phyloP scores from a whole-genome alignment of 2,329 filamentous ascomycete species.

The Ophiosphaerella herpotricha region DNA sequence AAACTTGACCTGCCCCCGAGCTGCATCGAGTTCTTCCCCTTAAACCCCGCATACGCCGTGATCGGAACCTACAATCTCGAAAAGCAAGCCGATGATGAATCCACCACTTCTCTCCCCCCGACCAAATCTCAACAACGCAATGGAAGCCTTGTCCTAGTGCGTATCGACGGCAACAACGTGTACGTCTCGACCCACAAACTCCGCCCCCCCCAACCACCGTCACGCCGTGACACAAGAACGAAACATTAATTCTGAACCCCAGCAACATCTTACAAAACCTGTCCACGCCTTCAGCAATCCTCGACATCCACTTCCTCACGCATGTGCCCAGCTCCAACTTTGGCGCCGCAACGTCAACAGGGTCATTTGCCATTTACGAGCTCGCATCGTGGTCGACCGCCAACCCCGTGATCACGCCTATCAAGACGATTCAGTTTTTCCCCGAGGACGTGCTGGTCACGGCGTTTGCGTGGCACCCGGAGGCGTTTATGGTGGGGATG shows the following conservation, averaged over 20 bases:
- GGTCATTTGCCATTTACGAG: slow-evolving; percentile 67
- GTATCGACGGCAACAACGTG: slow-evolving; percentile 58
- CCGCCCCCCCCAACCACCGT: too few relatives aligned
- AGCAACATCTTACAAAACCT: slow-evolving; percentile 60
- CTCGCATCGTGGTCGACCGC: slow-evolving; percentile 37
- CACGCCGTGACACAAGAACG: too few relatives aligned
- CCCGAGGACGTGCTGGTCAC: slow-evolving; percentile 68
- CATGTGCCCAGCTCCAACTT: slow-evolving; percentile 59
- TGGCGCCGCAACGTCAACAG: slow-evolving; percentile 78
- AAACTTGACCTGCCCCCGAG: slow-evolving; percentile 72
- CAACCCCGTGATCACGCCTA: slow-evolving; percentile 21
- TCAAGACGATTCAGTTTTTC: slow-evolving; percentile 56
- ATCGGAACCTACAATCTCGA: slow-evolving; percentile 85
- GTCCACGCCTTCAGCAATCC: slow-evolving; percentile 71
- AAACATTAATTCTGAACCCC: not conserved
- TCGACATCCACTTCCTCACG: slow-evolving; percentile 80
- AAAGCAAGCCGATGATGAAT: slow-evolving; percentile 44
- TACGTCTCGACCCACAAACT: slow-evolving; percentile 49
- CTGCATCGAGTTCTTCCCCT: slow-evolving; percentile 75
- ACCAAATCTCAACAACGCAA: slow-evolving; percentile 65
- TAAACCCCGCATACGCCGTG: slow-evolving; percentile 67
- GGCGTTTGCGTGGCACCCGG: slow-evolving; percentile 75
- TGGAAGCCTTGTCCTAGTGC: slow-evolving; percentile 74
- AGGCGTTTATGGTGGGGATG: slow-evolving; percentile 62
- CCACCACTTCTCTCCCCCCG: slow-evolving; percentile 20